Conservation (phyloP, 140 eudicot species). For the Anethum foeniculum region DNA sequence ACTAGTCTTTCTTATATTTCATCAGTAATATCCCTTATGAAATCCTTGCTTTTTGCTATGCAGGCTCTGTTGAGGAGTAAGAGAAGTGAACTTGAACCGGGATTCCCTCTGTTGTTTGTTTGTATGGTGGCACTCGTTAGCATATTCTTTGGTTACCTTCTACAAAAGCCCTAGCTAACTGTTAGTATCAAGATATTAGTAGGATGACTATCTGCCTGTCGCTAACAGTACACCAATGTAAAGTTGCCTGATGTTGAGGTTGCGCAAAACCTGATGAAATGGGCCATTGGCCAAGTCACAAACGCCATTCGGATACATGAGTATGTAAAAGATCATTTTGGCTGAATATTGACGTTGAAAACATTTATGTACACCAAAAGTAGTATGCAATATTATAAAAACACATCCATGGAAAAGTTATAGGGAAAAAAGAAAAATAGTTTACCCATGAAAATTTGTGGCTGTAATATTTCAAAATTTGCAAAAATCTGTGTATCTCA, state of each 20-base stretch:
- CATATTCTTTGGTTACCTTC: constrained; percentile 35
- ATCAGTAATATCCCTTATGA: neutral
- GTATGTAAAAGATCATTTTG: neutral
- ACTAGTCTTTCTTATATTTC: neutral
- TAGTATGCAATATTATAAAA: neutral
- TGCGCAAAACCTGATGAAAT: neutral
- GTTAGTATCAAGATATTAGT: constrained; percentile 9
- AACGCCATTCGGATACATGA: neutral
- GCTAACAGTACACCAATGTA: neutral
- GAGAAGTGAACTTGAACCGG: constrained; percentile 23
- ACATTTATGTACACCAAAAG: neutral
- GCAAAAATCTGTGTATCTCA: too few species aligned
- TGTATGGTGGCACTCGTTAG: constrained; percentile 46
- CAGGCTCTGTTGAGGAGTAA: constrained; percentile 37
- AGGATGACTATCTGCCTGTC: neutral
- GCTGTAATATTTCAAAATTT: too few species aligned
- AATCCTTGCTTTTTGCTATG: neutral
- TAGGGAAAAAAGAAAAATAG: too few species aligned
- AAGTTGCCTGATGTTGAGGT: neutral
- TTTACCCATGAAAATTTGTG: too few species aligned
- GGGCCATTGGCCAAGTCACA: neutral
- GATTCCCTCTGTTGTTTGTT: constrained; percentile 44
- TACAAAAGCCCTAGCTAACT: constrained; percentile 26
- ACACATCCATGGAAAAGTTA: neutral
- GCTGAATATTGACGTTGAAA: neutral